Percentiles rank a stretch among this genome's conserved stretches.
Evolutionary conservation across 768 basidiomycete genomes (phyloP).

Genomic region (Phaeolepiota aurea): DNA sequence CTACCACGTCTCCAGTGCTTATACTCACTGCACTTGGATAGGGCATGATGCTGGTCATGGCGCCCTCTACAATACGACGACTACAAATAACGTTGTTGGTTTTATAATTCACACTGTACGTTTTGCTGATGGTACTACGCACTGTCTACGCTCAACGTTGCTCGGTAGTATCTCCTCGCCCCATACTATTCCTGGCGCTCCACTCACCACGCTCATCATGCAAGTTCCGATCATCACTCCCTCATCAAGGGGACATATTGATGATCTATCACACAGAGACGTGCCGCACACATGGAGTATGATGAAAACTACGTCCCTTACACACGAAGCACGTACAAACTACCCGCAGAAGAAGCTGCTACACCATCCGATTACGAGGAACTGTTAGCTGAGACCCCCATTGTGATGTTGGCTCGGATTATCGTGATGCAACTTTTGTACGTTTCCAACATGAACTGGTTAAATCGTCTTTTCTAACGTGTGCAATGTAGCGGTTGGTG

Average conservation of each 20-base stretch:
- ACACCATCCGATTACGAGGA: constrained; percentile 23
- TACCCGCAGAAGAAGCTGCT: constrained; percentile 19
- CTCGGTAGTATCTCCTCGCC: constrained; percentile 25
- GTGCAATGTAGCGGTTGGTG: constrained; percentile 16
- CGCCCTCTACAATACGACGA: constrained; percentile 26
- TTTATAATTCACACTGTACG: constrained; percentile 37
- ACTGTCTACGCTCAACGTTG: background rate
- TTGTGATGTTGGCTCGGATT: constrained; percentile 15
- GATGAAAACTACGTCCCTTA: constrained; percentile 57
- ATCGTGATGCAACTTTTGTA: background rate
- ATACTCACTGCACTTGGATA: constrained; percentile 8
- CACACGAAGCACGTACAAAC: constrained; percentile 17
- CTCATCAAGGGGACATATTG: background rate
- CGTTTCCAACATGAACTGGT: background rate
- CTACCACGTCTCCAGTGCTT: background rate
- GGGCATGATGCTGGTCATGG: constrained; percentile 40
- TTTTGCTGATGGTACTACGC: background rate
- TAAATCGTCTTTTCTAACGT: background rate
- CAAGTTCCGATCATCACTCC: constrained; percentile 11
- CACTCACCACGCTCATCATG: constrained; percentile 52
- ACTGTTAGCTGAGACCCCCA: constrained; percentile 28
- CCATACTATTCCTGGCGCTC: constrained; percentile 52
- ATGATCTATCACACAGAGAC: constrained; percentile 16
- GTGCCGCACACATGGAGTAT: constrained; percentile 56
- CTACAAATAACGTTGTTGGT: constrained; percentile 36